Conservation (phyloP, 2,329 filamentous ascomycete genomes). For the Arachnomyces sp. region DNA sequence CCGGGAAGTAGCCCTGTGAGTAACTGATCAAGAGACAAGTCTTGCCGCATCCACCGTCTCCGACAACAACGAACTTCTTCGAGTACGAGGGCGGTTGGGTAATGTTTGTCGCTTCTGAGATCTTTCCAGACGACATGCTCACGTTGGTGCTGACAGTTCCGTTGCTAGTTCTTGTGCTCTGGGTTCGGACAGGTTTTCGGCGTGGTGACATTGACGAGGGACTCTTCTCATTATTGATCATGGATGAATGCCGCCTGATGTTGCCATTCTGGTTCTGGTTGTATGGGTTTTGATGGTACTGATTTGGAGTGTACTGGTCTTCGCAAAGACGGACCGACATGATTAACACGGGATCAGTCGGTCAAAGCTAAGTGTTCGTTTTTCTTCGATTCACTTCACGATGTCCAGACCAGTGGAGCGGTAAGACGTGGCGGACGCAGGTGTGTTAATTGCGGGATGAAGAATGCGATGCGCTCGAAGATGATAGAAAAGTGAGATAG, state of each 20-base stretch:
- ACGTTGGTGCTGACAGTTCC: constrained; percentile 81
- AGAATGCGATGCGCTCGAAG: too few relatives aligned
- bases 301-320: constrained; percentile 3
- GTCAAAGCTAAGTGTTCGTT: too few relatives aligned
- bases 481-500: too few relatives aligned
- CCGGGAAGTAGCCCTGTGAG: constrained; percentile 96
- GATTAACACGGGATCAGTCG: too few relatives aligned
- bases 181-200: constrained; percentile 42
- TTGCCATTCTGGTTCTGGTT: constrained; percentile 43
- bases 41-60: constrained; percentile 96
- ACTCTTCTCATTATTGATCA: constrained; percentile 26
- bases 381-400: too few relatives aligned
- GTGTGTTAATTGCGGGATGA: too few relatives aligned
- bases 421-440: too few relatives aligned
- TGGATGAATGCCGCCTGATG: constrained; percentile 49
- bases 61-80: constrained; percentile 98
- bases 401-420: too few relatives aligned
- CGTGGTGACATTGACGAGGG: constrained; percentile 34
- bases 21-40: constrained; percentile 98
- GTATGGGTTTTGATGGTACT: too few relatives aligned
- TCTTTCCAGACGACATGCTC: constrained; percentile 62
- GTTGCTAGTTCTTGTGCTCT: constrained; percentile 66
- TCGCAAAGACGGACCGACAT: constrained; percentile 13
- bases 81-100: constrained; percentile 90
- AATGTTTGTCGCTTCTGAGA: constrained; percentile 73